Evolutionary conservation across 2,329 filamentous ascomycete species (phyloP), one percentile per base, ranked within the genome.

Genomic region (Zalaria sp.): DNA sequence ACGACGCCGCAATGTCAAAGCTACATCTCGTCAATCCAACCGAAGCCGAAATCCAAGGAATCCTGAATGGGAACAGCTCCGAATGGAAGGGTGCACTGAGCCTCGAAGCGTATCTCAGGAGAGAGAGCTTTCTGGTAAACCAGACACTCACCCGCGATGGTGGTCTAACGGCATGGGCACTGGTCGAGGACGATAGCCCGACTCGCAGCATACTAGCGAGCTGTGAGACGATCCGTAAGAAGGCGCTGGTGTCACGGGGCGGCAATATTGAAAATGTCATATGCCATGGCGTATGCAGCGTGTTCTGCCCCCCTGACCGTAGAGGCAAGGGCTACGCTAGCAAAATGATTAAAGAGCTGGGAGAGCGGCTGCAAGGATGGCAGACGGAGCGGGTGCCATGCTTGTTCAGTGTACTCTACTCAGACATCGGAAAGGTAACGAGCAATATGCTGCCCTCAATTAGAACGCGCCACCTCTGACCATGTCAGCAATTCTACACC

Each of bases 341-440:
- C 43, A 71, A 80, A 42, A 88, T 91, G 79, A 73, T 88, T 58
- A 59, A 60, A 35, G 77, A 88, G 47, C 56, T 93, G 39, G 77
- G 73, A 9, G 59, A 65, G 40, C 63, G 59, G 46, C 54, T 79
- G 37, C 65, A 69, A 47, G 65, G 55, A 2, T 76, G 71, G 68
- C 67, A 75, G 47, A 58, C 62, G 44, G 66, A 66, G 27, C 55
- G 61, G 25, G 60, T 56, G 18, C 58, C 55, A 56, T 69, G 57
- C 47, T 60, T 75, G 9, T 91, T 89, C 59, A 88, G 83, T 1
- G 73, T 93, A 5, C 68, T 95, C 5, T 94, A 79, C 61, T 93
- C 86, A 5, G 86, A 93, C 55, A 87, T 93, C 52, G 86, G 88
- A 18, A 82, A 85, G 48, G 47, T 54, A 43, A 38, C 35, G 25